These are phyloP conservation scores for Ophiocordyceps camponoti-saundersi DNA, from an alignment of 2,329 filamentous ascomycete species.

Conservation along the genomic window DNA sequence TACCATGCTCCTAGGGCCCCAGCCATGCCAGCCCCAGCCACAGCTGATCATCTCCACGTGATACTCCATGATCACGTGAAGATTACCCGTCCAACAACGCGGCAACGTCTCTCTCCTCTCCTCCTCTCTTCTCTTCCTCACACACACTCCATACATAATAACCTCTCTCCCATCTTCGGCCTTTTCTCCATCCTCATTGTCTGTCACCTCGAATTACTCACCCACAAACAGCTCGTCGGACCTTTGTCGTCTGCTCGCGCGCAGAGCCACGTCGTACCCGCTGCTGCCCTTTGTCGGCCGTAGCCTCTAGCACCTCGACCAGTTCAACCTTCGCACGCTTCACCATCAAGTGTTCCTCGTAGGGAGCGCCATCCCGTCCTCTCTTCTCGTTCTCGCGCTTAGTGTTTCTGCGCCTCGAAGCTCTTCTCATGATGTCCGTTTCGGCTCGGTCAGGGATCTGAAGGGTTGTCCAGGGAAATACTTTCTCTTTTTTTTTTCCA, in stretches of 20 bases:
- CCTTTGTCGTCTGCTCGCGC: no score
- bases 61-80: background rate
- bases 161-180: background rate
- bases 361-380: background rate
- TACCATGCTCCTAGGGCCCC: no score
- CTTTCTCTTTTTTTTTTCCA: background rate
- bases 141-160: no score
- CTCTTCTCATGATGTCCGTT: slow-evolving; percentile 6
- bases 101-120: background rate
- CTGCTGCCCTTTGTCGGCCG: no score
- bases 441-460: slow-evolving; percentile 6
- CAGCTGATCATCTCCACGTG: background rate
- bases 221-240: no score
- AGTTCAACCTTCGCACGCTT: no score
- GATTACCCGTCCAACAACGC: background rate
- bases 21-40: no score
- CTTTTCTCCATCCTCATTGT: background rate
- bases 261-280: no score
- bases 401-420: background rate
- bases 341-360: background rate
- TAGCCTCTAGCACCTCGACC: no score
- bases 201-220: no score
- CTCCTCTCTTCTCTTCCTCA: background rate
- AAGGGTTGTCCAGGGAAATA: slow-evolving; percentile 9
- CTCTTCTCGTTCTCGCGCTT: background rate